Conservation (phyloP, 1,284 basidiomycete genomes). For the Apiotrichum sp. region DNA sequence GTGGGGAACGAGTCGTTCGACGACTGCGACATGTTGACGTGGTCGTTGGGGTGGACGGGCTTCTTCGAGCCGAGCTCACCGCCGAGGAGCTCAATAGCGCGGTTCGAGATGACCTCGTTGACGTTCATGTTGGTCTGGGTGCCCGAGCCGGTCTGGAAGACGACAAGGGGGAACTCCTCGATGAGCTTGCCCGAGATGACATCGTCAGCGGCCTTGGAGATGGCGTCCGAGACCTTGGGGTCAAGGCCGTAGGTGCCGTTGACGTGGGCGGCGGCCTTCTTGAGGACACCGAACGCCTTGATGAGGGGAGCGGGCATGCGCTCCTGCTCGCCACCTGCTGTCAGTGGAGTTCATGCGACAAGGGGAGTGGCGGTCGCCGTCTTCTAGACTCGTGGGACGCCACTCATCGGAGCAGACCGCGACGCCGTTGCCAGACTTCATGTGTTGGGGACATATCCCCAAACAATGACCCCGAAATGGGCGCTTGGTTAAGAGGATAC, state of each 20-base stretch:
- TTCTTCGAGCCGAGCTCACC: constrained; percentile 93
- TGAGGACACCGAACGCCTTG: constrained; percentile 95
- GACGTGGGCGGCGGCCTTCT: constrained; percentile 92
- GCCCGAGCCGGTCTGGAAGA: constrained; percentile 98
- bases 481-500: too few relatives aligned
- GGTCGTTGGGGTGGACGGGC: constrained; percentile 98
- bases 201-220: constrained; percentile 93
- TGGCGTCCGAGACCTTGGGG: constrained; percentile 78
- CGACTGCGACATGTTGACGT: constrained; percentile 99
- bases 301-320: constrained; percentile 90
- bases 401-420: too few relatives aligned
- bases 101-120: constrained; percentile 99
- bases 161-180: constrained; percentile 95
- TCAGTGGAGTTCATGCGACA: neutral
- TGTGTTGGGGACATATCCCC: too few relatives aligned
- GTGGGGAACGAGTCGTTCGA: constrained; percentile 99
- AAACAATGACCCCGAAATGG: too few relatives aligned
- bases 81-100: constrained; percentile 94
- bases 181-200: constrained; percentile 93
- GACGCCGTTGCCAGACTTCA: too few relatives aligned
- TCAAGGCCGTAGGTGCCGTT: constrained; percentile 86
- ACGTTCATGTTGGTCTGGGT: constrained; percentile 99
- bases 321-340: constrained; percentile 66
- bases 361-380: too few relatives aligned
- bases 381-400: too few relatives aligned